A percentile compares a stretch with the other conserved stretches of the same genome.
phyloP scores from a whole-genome alignment of 2,329 filamentous ascomycete genomes.

The Beauveria australis region DNA sequence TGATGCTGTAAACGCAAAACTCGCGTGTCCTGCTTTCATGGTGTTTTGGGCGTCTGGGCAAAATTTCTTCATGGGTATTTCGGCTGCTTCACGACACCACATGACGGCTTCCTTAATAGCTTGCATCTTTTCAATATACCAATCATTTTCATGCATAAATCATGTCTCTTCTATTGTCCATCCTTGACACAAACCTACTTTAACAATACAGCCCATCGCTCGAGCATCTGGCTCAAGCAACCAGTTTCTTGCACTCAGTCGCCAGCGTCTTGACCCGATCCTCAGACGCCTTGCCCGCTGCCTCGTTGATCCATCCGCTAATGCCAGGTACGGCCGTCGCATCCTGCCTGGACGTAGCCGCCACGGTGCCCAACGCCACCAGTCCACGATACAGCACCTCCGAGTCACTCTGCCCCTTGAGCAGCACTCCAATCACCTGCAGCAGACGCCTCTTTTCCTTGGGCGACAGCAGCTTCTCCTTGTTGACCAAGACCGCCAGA shows the following conservation, averaged over 20 bases:
- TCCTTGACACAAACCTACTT: neutral
- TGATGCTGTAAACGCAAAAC: neutral
- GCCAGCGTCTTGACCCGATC: conserved; percentile 39
- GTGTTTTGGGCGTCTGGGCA: neutral
- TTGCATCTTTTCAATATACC: neutral
- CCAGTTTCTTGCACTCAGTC: conserved; percentile 35
- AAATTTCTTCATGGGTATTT: neutral
- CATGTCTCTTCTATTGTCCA: neutral
- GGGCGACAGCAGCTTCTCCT: conserved; percentile 31
- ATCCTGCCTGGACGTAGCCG: conserved; percentile 40
- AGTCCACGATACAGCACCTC: conserved; percentile 79
- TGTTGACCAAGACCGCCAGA: conserved; percentile 61
- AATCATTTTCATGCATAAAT: neutral
- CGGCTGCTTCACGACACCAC: neutral
- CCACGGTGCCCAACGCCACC: conserved; percentile 72
- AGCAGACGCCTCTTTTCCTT: conserved; percentile 38
- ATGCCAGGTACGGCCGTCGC: conserved; percentile 34
- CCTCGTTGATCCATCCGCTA: conserved; percentile 31
- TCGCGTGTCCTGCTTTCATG: neutral
- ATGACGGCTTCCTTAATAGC: neutral
- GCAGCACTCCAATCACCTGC: conserved; percentile 52
- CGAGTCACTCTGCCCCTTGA: conserved; percentile 61
- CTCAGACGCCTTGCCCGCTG: conserved; percentile 37
- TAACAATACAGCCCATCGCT: neutral
- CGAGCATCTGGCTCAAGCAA: neutral